Percentiles rank a stretch among this genome's conserved stretches.
Evolutionary conservation across 75 land plant species (phyloP).

Genomic region (Ceratopteris richardii): DNA sequence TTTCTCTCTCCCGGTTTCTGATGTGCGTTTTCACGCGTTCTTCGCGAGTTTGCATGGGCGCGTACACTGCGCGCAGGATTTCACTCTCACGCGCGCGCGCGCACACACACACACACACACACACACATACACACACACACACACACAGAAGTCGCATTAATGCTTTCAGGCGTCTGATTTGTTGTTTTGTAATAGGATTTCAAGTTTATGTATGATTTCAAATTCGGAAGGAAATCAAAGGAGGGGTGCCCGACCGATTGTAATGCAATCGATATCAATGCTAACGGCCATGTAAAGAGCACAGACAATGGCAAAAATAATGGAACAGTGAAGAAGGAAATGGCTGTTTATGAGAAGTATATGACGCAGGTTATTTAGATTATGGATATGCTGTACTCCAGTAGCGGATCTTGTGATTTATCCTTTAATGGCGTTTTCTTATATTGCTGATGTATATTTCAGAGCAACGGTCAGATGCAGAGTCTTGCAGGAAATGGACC

Average conservation of each 20-base stretch:
- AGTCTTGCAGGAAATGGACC: too few species aligned
- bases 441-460: too few species aligned
- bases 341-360: conserved; percentile 72
- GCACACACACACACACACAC: neutral
- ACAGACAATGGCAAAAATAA: conserved; percentile 14
- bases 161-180: neutral
- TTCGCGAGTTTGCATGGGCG: too few species aligned
- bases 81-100: neutral
- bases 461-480: too few species aligned
- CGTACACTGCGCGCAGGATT: neutral
- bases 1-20: neutral
- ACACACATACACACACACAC: neutral
- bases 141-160: neutral
- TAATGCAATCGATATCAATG: conserved; percentile 6
- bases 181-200: conserved; percentile 50
- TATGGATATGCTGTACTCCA: too few species aligned
- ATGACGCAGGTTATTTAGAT: conserved; percentile 33
- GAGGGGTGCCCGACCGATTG: conserved; percentile 1
- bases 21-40: neutral
- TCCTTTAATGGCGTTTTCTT: too few species aligned
- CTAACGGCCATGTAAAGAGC: conserved; percentile 16
- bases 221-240: conserved; percentile 51
- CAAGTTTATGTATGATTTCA: conserved; percentile 58
- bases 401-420: too few species aligned
- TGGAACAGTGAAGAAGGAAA: conserved; percentile 21